Evolutionary conservation across 495 filamentous ascomycete genomes (phyloP), one percentile per base, ranked within the genome.

Genomic region (Penicillium coprophilum): DNA sequence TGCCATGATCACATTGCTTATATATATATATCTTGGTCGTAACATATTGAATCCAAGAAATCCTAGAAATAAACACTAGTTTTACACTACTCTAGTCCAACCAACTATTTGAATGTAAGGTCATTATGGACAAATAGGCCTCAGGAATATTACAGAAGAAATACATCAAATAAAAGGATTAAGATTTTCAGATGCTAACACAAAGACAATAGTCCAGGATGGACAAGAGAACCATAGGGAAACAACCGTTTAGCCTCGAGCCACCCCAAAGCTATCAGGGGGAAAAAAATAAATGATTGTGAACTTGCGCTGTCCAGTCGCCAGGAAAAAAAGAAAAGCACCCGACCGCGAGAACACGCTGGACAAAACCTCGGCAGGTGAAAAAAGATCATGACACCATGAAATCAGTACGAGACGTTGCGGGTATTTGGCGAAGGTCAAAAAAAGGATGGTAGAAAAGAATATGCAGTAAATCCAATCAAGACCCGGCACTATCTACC

Each of bases 401-500:
- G 54, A 61, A 67, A 56, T 58, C 57, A 60, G 59, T 63, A 65
- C 46, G 55, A 68, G 56, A 63, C 57, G 60, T 54, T 49, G 46
- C 56, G 65, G 65, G 65, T 68, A 68, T 66, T 66, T 48, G 63
- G 40, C 52, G 31, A 54, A 50, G 27, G 28, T 50, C 21, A 46
- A 55, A 41, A 34, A 41, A 48, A 28, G 13, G 31, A 53, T 27
- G 36, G 36, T 55, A 38, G 50, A 53, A 44, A 58, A 62, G 20
- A 40, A 63, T 50, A 56, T 58, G 63, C 55, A 30, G 20, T 11
- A 60, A 61, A 38, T 32, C 30, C 53, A 56, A 53, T 39, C 47
- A 45, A 49, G 46, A 50, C 43, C 17, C 34, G 60, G 30, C 31
- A 40, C 34, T 39, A 52, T 57, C 59, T 77, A 79, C 77, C 77